Evolutionary conservation across 352 stramenopile genomes (phyloP).

Genomic region (Thraustochytrium striatum): DNA sequence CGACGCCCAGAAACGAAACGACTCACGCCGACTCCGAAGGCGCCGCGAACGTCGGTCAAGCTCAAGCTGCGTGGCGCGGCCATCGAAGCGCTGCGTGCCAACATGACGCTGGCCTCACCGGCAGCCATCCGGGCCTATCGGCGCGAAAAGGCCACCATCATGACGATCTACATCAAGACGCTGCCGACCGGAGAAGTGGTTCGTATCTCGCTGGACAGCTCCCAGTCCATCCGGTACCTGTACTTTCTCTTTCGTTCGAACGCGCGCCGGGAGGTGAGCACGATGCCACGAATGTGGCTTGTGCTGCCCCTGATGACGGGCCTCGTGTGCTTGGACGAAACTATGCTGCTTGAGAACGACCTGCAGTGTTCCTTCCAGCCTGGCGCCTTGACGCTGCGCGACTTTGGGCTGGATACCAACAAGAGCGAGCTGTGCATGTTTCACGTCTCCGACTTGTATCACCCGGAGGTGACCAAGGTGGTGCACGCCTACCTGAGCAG

Average conservation of each 20-base stretch:
- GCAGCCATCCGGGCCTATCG: constrained; percentile 11
- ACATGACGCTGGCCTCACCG: neutral
- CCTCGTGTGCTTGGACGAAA: constrained; percentile 26
- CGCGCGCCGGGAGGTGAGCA: neutral
- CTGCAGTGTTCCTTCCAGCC: constrained; percentile 18
- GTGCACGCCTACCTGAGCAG: neutral
- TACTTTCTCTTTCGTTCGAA: constrained; percentile 39
- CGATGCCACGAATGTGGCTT: neutral
- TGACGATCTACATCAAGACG: constrained; percentile 34
- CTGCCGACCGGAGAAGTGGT: constrained; percentile 29
- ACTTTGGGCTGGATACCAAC: neutral
- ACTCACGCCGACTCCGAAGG: neutral
- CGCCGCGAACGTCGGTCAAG: neutral
- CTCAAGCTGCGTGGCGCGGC: constrained; percentile 15
- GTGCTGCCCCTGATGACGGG: constrained; percentile 3
- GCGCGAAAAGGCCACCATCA: neutral
- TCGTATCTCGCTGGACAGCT: neutral
- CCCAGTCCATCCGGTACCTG: neutral
- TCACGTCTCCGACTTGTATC: constrained; percentile 3
- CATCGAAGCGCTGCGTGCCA: neutral
- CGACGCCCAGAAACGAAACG: neutral
- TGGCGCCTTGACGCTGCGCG: constrained; percentile 5
- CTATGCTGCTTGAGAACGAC: neutral
- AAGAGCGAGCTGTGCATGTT: constrained; percentile 15
- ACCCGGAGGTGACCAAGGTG: neutral